Percentiles rank a stretch among this genome's conserved stretches.
Evolutionary conservation across 2,329 filamentous ascomycete species (phyloP).

Genomic region (Colletotrichum zoysiae): DNA sequence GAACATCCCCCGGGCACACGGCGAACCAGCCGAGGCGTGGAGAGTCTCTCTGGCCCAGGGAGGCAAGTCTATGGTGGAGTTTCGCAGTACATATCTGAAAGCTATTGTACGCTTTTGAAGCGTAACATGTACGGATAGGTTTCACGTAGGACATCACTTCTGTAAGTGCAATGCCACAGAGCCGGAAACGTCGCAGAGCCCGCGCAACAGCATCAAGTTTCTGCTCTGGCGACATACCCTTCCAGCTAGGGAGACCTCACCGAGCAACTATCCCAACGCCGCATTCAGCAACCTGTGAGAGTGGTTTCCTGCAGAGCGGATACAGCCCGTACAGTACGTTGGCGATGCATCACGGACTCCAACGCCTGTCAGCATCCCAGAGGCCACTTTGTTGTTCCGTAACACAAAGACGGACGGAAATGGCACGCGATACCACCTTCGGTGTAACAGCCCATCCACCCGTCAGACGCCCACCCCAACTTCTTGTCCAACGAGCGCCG

Average conservation of each 20-base stretch:
- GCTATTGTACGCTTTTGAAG: not conserved
- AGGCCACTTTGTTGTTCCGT: not conserved
- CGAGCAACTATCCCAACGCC: not conserved
- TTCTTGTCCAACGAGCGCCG: not conserved
- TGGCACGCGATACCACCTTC: not conserved
- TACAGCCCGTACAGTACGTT: not conserved
- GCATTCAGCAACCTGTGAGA: not conserved
- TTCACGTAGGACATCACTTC: no score
- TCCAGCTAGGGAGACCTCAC: not conserved
- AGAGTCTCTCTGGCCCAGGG: not conserved
- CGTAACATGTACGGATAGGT: not conserved
- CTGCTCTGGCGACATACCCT: not conserved
- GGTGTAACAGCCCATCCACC: not conserved
- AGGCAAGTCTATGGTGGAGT: not conserved
- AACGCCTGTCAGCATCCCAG: not conserved
- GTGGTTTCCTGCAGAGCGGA: not conserved
- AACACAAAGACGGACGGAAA: not conserved
- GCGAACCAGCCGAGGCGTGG: not conserved
- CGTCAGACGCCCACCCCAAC: not conserved
- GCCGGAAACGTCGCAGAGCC: not conserved
- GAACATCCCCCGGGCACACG: not conserved
- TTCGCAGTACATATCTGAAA: not conserved
- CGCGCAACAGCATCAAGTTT: not conserved
- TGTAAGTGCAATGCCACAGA: not conserved
- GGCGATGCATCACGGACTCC: not conserved